Evolutionary conservation across 83 land plant species (phyloP).

Genomic region (Larix sibirica): DNA sequence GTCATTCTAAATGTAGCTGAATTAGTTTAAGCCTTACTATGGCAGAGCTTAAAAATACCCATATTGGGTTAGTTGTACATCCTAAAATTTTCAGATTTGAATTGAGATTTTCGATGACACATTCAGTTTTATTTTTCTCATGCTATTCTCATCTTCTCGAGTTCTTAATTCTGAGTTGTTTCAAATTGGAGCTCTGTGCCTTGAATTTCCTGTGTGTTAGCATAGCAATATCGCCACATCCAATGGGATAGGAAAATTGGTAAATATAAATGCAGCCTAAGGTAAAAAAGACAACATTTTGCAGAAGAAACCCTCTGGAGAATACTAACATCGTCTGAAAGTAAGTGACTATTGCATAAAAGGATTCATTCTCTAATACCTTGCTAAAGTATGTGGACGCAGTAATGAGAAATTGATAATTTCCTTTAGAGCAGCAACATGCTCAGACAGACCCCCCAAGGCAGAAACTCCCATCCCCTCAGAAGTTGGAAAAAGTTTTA

Average conservation of each 20-base stretch:
- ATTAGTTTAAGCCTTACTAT: too few relatives aligned
- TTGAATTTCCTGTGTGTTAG: too few relatives aligned
- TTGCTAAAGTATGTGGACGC: conserved; percentile 33
- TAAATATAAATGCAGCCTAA: not conserved
- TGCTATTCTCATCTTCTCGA: too few relatives aligned
- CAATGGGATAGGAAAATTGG: not conserved
- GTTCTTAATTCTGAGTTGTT: too few relatives aligned
- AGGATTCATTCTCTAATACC: conserved; percentile 37
- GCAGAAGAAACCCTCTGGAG: not conserved
- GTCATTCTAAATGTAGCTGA: too few relatives aligned
- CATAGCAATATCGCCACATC: too few relatives aligned
- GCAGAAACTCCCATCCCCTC: conserved; percentile 10
- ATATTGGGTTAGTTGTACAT: too few relatives aligned
- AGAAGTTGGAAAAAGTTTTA: conserved; percentile 25
- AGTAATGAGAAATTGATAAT: conserved; percentile 54
- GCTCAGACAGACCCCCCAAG: conserved; percentile 82
- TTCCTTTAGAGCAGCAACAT: conserved; percentile 61
- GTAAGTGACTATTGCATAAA: not conserved
- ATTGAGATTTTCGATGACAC: too few relatives aligned
- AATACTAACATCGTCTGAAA: not conserved
- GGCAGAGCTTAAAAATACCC: too few relatives aligned
- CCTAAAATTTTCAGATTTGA: too few relatives aligned
- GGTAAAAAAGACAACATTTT: not conserved
- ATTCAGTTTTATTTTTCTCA: too few relatives aligned
- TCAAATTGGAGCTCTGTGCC: too few relatives aligned